Percentiles rank a stretch among this genome's conserved stretches.
These are phyloP conservation scores for Populus pruinosa DNA, from an alignment of 345 rosid genomes.

Conservation along the genomic window DNA sequence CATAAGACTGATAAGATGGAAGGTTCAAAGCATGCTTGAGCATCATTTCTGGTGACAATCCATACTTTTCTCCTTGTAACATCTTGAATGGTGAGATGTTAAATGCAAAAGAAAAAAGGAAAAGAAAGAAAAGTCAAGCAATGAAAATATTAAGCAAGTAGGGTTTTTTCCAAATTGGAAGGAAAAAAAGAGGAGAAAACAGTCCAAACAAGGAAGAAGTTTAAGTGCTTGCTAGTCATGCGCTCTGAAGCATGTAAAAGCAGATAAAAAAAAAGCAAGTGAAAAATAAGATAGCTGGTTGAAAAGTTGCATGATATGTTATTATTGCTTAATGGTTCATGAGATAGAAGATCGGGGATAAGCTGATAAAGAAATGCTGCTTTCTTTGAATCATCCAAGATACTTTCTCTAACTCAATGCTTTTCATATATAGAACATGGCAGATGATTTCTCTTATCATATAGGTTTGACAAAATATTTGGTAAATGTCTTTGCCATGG, in stretches of 20 bases:
- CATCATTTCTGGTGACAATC: slow-evolving; percentile 41
- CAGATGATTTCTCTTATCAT: slow-evolving; percentile 1
- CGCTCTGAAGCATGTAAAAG: neutral
- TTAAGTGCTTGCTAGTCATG: neutral
- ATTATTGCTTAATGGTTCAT: neutral
- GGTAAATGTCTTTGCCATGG: neutral
- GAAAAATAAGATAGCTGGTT: neutral
- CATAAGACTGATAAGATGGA: slow-evolving; percentile 52
- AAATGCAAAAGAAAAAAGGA: neutral
- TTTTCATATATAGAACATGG: neutral
- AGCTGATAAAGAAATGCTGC: neutral
- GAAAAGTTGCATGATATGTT: neutral
- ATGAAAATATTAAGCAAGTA: neutral
- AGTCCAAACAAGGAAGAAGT: no score
- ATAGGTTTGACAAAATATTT: neutral
- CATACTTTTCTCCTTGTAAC: slow-evolving; percentile 38
- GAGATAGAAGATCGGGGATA: neutral
- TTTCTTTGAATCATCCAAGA: neutral
- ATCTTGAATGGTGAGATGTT: slow-evolving; percentile 24
- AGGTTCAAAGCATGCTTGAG: slow-evolving; percentile 50
- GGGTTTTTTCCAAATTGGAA: neutral
- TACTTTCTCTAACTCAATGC: neutral
- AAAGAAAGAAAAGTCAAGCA: neutral
- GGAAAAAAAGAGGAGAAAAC: neutral
- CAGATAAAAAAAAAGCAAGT: neutral